Base-by-base conservation (phyloP, 768 basidiomycete species). In the Tulasnella calospora region DNA sequence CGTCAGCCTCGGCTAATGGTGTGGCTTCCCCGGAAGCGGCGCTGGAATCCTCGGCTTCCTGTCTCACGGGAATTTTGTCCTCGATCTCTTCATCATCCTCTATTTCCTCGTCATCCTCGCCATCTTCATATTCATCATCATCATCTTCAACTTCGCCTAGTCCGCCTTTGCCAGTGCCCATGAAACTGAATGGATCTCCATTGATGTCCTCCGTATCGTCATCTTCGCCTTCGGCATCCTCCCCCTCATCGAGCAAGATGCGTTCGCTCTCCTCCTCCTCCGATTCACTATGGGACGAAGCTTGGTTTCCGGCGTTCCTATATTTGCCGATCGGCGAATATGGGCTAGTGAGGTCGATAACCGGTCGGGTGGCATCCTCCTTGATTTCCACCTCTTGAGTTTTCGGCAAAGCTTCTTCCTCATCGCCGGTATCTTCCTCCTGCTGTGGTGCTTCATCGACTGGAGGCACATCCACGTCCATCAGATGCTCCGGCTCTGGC, bases 141-240 rank as follows among this genome's bases (percentile, higher is more conserved):
- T n/a, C 19, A 33, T 74, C 73, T 2, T 41, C 35, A 21, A 73
- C 35, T 40, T 73, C 73, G 27, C 41, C 73, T 15, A 40, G 73
- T 44, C 73, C 73, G 27, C 73, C 73, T 8, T 44, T 41, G 15
- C 73, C 73, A 44, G 40, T 44, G 21, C 73, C 73, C 73, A 74
- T 74, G 17, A 41, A 35, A 30, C 21, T 30, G 27, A 51, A 51
- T 3, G 73, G 73, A 36, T 74, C 73, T 21, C 46, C 71, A n/a
- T 35, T 27, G 23, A 35, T 27, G 71, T 36, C 71, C 36, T 72
- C 71, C 33, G 21, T 38, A 8, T 73, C 27, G 17, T 47, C 47
- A 73, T 17, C 73, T 21, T 73, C 41, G 27, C 27, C 55, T 57
- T 57, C 55, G 9, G 55, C 55, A 12, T 55, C 19, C 15, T 55